Conservation (phyloP, 1,284 basidiomycete genomes). For the Laetiporus sulphureus region DNA sequence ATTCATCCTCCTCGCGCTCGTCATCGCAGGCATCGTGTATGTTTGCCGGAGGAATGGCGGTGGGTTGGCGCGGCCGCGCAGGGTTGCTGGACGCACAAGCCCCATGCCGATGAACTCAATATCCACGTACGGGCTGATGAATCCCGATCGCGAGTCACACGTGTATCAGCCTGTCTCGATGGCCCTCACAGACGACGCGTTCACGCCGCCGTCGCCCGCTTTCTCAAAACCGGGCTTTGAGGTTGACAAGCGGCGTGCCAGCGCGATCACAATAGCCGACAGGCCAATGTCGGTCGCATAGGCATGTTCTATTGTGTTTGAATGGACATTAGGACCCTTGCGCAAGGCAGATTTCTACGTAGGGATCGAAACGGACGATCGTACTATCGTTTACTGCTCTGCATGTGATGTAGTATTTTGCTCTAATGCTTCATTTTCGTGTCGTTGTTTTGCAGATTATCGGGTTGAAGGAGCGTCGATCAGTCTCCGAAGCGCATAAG, state of each 20-base stretch:
- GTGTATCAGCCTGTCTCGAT: slow-evolving; percentile 73
- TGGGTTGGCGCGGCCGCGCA: slow-evolving; percentile 30
- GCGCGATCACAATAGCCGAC: slow-evolving; percentile 12
- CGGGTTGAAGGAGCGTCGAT: too few species aligned
- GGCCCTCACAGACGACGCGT: slow-evolving; percentile 70
- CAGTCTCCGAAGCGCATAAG: too few species aligned
- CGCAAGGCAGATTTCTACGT: not conserved
- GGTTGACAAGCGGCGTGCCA: slow-evolving; percentile 16
- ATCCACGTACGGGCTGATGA: slow-evolving; percentile 17
- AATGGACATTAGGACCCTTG: not conserved
- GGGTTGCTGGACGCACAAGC: slow-evolving; percentile 41
- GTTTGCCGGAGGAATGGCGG: slow-evolving; percentile 39
- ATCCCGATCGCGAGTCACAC: slow-evolving; percentile 24
- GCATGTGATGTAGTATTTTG: slow-evolving; percentile 1
- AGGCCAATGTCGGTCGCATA: slow-evolving; percentile 43
- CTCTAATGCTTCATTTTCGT: slow-evolving; percentile 2
- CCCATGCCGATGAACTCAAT: slow-evolving; percentile 41
- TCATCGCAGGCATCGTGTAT: slow-evolving; percentile 42
- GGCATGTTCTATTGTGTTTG: slow-evolving; percentile 4
- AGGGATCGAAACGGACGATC: not conserved
- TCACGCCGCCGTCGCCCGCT: slow-evolving; percentile 56
- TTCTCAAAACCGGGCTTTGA: slow-evolving; percentile 42
- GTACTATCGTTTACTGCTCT: not conserved
- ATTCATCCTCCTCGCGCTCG: slow-evolving; percentile 51
- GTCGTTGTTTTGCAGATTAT: too few species aligned